Conservation (phyloP, 768 basidiomycete genomes). For the Russula dissimulans region DNA sequence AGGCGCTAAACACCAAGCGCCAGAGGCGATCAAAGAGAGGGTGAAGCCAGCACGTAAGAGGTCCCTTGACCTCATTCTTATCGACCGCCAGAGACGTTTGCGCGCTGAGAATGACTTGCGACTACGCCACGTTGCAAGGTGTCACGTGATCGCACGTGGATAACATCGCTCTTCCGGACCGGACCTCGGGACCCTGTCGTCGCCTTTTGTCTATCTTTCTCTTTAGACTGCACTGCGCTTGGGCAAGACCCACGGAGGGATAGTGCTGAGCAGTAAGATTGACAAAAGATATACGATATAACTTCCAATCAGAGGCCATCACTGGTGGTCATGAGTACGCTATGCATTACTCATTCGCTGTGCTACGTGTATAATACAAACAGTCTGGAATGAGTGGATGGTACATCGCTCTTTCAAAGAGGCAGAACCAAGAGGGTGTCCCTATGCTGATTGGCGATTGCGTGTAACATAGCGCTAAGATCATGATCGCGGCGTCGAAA, state of each 20-base stretch:
- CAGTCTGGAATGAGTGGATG: background rate
- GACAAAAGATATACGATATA: too few species aligned
- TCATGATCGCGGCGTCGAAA: background rate
- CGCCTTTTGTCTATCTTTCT: too few species aligned
- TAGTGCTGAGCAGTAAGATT: too few species aligned
- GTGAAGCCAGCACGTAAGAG: background rate
- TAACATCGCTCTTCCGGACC: too few species aligned
- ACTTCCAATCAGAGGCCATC: background rate
- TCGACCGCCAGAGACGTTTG: too few species aligned
- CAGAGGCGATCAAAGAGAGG: background rate
- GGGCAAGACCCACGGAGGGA: too few species aligned
- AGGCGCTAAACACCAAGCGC: slow-evolving; percentile 17
- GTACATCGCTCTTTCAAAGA: slow-evolving; percentile 1
- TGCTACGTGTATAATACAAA: slow-evolving; percentile 9
- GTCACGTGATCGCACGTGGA: too few species aligned
- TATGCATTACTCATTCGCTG: background rate
- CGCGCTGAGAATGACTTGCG: too few species aligned
- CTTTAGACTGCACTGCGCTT: too few species aligned
- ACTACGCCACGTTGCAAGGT: too few species aligned
- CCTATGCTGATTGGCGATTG: background rate
- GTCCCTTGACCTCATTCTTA: background rate
- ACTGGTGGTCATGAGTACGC: background rate
- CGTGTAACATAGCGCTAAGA: background rate
- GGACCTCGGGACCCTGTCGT: too few species aligned
- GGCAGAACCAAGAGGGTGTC: slow-evolving; percentile 3